Percentiles rank a stretch among this genome's conserved stretches.
These are phyloP conservation scores for Paecilomyces dactylethromorphus DNA, from an alignment of 2,329 filamentous ascomycete genomes.

Conservation along the genomic window DNA sequence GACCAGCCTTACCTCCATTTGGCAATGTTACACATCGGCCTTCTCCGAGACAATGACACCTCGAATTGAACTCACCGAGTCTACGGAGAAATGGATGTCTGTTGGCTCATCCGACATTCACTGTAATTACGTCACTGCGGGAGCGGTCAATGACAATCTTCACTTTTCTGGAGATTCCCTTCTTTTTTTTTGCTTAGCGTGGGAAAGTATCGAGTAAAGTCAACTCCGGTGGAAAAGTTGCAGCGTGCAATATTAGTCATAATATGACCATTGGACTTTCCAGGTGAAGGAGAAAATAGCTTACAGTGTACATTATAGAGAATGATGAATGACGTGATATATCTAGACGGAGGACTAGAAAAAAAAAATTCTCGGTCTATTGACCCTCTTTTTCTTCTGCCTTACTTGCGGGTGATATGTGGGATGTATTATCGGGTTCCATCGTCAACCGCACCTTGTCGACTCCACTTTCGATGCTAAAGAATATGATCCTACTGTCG, in stretches of 20 bases:
- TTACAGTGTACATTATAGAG: not conserved
- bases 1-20: not conserved
- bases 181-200: not conserved
- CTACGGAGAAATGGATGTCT: not conserved
- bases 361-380: not conserved
- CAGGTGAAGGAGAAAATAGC: not conserved
- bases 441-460: not conserved
- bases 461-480: not conserved
- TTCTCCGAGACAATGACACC: not conserved
- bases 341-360: not conserved
- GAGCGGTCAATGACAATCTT: not conserved
- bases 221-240: not conserved
- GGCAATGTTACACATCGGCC: not conserved
- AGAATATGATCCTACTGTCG: not conserved
- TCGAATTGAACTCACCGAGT: not conserved
- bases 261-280: not conserved
- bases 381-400: not conserved
- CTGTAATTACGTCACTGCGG: not conserved
- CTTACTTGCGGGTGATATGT: not conserved
- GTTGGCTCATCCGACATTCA: not conserved
- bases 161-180: not conserved
- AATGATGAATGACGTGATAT: not conserved
- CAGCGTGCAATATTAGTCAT: not conserved
- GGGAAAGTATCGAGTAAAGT: not conserved
- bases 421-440: not conserved